Conservation (phyloP, 1,139 yeast species). For the Casaregolazyma suthepensis region DNA sequence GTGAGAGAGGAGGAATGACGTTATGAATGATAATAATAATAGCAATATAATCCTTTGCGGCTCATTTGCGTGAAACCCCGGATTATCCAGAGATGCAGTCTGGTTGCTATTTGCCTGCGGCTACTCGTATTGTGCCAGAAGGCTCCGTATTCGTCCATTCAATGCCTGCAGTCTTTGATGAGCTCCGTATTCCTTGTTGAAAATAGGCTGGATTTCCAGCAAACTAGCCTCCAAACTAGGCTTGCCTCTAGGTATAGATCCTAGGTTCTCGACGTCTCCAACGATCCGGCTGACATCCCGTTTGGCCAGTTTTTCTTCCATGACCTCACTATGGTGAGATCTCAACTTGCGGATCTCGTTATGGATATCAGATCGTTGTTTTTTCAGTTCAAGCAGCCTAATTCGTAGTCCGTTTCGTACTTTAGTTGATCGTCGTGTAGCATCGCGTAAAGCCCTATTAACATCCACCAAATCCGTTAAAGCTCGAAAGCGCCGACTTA, state of each 20-base stretch:
- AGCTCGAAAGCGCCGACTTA: slow-evolving; percentile 16
- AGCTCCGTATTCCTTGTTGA: slow-evolving; percentile 13
- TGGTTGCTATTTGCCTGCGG: not conserved
- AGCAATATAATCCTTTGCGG: not conserved
- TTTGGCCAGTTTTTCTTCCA: slow-evolving; percentile 10
- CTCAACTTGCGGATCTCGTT: slow-evolving; percentile 18
- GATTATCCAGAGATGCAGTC: not conserved
- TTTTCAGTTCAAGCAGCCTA: slow-evolving; percentile 18
- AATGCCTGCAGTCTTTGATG: slow-evolving; percentile 12
- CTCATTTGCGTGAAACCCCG: not conserved
- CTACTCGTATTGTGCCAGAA: not conserved
- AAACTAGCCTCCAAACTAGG: slow-evolving; percentile 9
- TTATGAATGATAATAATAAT: not conserved
- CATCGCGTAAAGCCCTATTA: slow-evolving; percentile 15
- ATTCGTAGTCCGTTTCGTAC: slow-evolving; percentile 19
- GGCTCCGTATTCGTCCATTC: slow-evolving; percentile 3
- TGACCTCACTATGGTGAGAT: slow-evolving; percentile 11
- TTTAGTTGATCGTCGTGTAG: slow-evolving; percentile 19
- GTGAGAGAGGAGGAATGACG: slow-evolving; percentile 49
- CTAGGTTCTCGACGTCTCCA: slow-evolving; percentile 12
- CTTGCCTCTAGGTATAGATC: not conserved
- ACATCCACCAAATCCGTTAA: slow-evolving; percentile 21
- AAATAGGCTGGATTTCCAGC: slow-evolving; percentile 14
- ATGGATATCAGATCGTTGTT: slow-evolving; percentile 17
- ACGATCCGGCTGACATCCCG: slow-evolving; percentile 17